These are phyloP conservation scores for Eleusine coracana DNA, from an alignment of 176 grass and related monocot genomes.

Conservation along the genomic window DNA sequence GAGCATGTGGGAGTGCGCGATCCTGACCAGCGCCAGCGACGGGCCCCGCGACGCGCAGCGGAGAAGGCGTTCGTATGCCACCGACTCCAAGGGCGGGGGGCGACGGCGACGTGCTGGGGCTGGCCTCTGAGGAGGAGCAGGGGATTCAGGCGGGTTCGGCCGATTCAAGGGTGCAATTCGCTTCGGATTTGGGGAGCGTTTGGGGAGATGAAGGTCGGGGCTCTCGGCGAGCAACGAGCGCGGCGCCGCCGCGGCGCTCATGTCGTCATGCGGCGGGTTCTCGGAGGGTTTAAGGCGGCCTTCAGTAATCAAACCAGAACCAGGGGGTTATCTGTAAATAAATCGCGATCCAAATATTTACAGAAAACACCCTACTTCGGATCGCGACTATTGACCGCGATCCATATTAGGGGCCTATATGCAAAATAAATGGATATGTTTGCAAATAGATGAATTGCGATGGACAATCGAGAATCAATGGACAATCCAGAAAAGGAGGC, in stretches of 20 bases:
- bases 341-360: too few relatives aligned
- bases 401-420: too few relatives aligned
- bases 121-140: neutral
- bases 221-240: conserved; percentile 14
- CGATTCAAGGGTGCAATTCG: neutral
- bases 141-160: neutral
- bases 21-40: conserved; percentile 54
- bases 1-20: conserved; percentile 73
- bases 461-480: too few relatives aligned
- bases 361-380: too few relatives aligned
- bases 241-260: conserved; percentile 12
- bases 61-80: conserved; percentile 51
- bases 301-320: neutral
- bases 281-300: conserved; percentile 16
- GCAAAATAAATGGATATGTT: too few relatives aligned
- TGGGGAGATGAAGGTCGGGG: neutral
- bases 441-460: too few relatives aligned
- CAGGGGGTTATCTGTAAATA: neutral
- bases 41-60: conserved; percentile 35
- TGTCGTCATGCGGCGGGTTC: neutral
- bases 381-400: too few relatives aligned
- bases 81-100: conserved; percentile 31
- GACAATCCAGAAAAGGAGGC: too few relatives aligned
- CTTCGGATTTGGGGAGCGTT: neutral
- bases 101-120: neutral